Evolutionary conservation across 176 grass and related monocot genomes (phyloP).

Genomic region (Ensete ventricosum): DNA sequence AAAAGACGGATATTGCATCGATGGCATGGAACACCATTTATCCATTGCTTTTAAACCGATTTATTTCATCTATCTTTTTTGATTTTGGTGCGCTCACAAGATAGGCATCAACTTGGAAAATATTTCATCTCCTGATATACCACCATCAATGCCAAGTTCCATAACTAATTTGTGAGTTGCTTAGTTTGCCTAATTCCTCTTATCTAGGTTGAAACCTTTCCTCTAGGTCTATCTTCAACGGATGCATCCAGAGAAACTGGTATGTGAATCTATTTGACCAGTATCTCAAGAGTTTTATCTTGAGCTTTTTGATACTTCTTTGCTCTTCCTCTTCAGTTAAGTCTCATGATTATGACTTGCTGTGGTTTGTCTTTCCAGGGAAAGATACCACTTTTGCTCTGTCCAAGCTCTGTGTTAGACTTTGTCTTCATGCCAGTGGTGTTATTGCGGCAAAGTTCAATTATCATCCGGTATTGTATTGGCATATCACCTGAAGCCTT

Average conservation of each 20-base stretch:
- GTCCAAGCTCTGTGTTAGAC: slow-evolving; percentile 38
- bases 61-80: not conserved
- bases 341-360: not conserved
- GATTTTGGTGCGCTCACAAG: not conserved
- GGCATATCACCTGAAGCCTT: slow-evolving; percentile 1
- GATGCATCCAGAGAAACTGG: slow-evolving; percentile 34
- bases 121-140: not conserved
- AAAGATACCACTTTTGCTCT: slow-evolving; percentile 24
- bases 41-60: not conserved
- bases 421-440: slow-evolving; percentile 64
- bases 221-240: slow-evolving; percentile 27
- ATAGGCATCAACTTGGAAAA: not conserved
- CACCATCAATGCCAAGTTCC: not conserved
- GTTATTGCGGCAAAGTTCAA: slow-evolving; percentile 58
- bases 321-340: slow-evolving; percentile 8
- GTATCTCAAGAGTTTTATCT: slow-evolving; percentile 11
- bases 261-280: slow-evolving; percentile 25
- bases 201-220: slow-evolving; percentile 48
- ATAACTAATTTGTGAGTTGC: not conserved
- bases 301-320: not conserved
- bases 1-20: too few species aligned
- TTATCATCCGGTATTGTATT: slow-evolving; percentile 44
- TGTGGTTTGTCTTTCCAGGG: slow-evolving; percentile 37
- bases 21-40: not conserved
- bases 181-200: not conserved